These are phyloP conservation scores for Collariella sp. DNA, from an alignment of 495 filamentous ascomycete genomes.

Conservation along the genomic window DNA sequence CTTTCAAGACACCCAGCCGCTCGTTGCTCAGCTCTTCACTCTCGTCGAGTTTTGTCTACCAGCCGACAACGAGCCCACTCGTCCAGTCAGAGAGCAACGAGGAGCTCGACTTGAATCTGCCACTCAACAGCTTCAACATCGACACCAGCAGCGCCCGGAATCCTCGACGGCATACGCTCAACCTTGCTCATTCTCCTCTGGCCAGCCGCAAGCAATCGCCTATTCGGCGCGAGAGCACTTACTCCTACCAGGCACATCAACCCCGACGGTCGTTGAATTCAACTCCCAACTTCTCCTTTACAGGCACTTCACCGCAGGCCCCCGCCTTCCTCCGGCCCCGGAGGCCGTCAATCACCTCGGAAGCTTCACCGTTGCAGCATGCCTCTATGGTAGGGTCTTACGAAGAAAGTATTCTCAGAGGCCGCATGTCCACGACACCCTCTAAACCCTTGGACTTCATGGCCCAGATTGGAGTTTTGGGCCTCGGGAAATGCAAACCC, in stretches of 20 bases:
- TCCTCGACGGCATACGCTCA: slow-evolving; percentile 33
- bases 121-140: slow-evolving; percentile 40
- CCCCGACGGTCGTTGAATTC: slow-evolving; percentile 66
- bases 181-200: slow-evolving; percentile 28
- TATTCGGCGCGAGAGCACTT: slow-evolving; percentile 45
- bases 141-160: slow-evolving; percentile 22
- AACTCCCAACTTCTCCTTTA: slow-evolving; percentile 47
- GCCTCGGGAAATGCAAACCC: slow-evolving; percentile 80
- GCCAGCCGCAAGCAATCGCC: slow-evolving; percentile 26
- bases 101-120: slow-evolving; percentile 57
- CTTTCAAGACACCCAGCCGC: slow-evolving; percentile 32
- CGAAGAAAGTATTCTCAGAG: slow-evolving; percentile 90
- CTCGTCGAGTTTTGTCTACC: slow-evolving; percentile 77
- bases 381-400: slow-evolving; percentile 97
- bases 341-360: slow-evolving; percentile 64
- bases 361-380: slow-evolving; percentile 68
- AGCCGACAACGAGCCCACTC: slow-evolving; percentile 84
- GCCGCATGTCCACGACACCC: slow-evolving; percentile 93
- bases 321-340: slow-evolving; percentile 50
- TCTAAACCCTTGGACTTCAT: slow-evolving; percentile 90
- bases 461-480: slow-evolving; percentile 91
- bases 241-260: slow-evolving; percentile 60
- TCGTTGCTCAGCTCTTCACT: slow-evolving; percentile 65
- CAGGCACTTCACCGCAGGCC: slow-evolving; percentile 50
- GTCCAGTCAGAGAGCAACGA: slow-evolving; percentile 85